Base-by-base conservation (phyloP, 345 rosid species). In the Ceriops decandra region DNA sequence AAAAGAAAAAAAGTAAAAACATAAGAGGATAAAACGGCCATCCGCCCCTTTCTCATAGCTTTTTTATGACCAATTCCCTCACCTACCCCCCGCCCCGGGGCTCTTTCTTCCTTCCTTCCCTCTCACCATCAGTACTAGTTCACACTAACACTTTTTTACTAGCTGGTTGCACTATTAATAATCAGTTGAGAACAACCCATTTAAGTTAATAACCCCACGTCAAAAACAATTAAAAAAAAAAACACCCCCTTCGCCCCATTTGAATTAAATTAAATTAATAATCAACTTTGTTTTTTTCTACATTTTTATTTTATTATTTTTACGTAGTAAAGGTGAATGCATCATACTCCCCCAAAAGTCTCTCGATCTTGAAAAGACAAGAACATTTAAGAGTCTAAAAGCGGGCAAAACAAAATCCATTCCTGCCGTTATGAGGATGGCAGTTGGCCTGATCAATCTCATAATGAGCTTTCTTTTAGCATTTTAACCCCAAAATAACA, bases 11-110 rank as follows among this genome's bases (percentile, higher is more conserved):
- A 17, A 31, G 47, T 10, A 67, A 26, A 35, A 57, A 6, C 0
- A 57, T 1, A 57, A 26, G 65, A 64, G 75, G 11, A 74, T 61
- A 53, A 46, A 35, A 38, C 76, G 76, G 67, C 46, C 8, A 58
- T 47, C 78, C 78, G 68, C 51, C 73, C 72, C 66, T 74, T 62
- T 20, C 63, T 74, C 69, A 47, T 63, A 49, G 77, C 72, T 42
- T 15, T 42, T 13, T 42, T 52, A 56, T 22, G 72, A 47, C 72
- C 47, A 1, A 47, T 62, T 67, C 68, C 69, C 17, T 2, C 17
- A 11, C 5, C 17, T 1, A 22, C 24, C 24, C 24, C 24, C 24
- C 24, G 0, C 0, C 24, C 24, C 24, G 24, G 24, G 24, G 24
- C 24, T 22, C 60, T 60, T 31, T 51, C 26, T 15, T 33, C 36